Base-by-base conservation (phyloP, 2,329 filamentous ascomycete species). In the Xylaria hypoxylon region DNA sequence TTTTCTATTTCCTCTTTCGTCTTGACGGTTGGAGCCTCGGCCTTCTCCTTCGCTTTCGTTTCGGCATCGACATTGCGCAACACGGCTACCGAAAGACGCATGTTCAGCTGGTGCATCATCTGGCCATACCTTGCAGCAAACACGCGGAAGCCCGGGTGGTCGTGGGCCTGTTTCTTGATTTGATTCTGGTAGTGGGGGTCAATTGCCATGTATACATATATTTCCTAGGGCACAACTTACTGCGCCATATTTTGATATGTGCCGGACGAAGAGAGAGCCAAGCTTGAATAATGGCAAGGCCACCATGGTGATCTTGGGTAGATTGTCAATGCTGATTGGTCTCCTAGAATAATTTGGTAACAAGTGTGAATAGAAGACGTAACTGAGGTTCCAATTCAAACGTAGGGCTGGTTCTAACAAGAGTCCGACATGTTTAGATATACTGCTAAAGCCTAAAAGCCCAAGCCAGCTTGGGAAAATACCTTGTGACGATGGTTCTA, bases 181-280 rank as follows among this genome's bases (percentile, higher is more conserved):
- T 81, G 87, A 76, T 90, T 90, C 88, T 90, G 51, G 22, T 44
- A 35, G 38, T 42, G 63, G 68, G 40, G 48, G 28, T 70, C 53
- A 65, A 56, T 62, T 45, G 17, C 17, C 28, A 65, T 31, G 52
- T 11, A 22, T 50, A 24, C 2, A 52, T 48, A 10, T 24, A 13
- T 19, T 50, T n/a, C 40, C 42, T 26, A 59, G 35, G 42, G 52
- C 55, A 31, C 55, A 31, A 52, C 87, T 72, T 85, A 90, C 88
- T 62, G 89, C 88, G 75, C 88, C 88, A 82, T 90, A 90, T 79
- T 90, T 90, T 62, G 88, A 90, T 59, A 90, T 79, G 75, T 90
- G 88, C 71, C 87, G 85, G 74, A 90, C 82, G 71, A 90, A 88
- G 52, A 90, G 82, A 62, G 88, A 78, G 24, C 85, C 88, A 70